A percentile compares a stretch with the other conserved stretches of the same genome.
Conservation (phyloP, 2,329 filamentous ascomycete species). For the Beauveria medogensis region DNA sequence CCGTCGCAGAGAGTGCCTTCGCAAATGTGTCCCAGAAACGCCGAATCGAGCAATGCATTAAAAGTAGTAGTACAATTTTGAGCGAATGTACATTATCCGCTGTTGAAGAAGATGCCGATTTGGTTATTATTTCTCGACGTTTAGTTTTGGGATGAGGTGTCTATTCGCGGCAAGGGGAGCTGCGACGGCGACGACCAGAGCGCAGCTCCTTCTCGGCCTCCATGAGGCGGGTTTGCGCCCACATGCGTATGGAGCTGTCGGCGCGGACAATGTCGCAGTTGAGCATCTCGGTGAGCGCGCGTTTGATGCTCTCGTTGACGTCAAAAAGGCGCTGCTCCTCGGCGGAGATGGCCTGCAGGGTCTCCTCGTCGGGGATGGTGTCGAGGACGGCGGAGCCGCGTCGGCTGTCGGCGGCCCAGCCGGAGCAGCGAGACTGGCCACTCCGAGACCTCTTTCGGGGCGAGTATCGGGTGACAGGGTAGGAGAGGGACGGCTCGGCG, state of each 20-base stretch:
- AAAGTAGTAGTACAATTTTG: constrained; percentile 2
- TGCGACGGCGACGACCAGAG: constrained; percentile 41
- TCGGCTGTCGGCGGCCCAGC: constrained; percentile 23
- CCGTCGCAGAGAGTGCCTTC: neutral
- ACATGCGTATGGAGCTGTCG: constrained; percentile 45
- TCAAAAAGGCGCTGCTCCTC: constrained; percentile 47
- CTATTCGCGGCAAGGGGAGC: constrained; percentile 22
- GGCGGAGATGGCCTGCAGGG: constrained; percentile 39
- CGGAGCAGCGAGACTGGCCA: constrained; percentile 24
- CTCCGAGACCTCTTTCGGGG: constrained; percentile 23
- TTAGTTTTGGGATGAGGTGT: neutral
- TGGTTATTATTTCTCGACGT: neutral
- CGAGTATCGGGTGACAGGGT: constrained; percentile 40
- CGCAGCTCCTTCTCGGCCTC: constrained; percentile 53
- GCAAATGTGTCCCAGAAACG: constrained; percentile 3
- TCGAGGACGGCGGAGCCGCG: constrained; percentile 22
- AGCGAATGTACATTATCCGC: neutral
- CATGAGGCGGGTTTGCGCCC: constrained; percentile 52
- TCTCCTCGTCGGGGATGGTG: constrained; percentile 39
- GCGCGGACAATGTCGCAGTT: constrained; percentile 49
- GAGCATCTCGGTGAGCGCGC: constrained; percentile 51
- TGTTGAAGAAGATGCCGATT: neutral
- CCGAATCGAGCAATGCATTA: constrained; percentile 4
- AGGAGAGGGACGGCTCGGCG: constrained; percentile 39
- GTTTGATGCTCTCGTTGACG: constrained; percentile 55